A percentile compares a stretch with the other conserved stretches of the same genome.
phyloP scores from a whole-genome alignment of 2,329 filamentous ascomycete genomes.

The Penicillium fuscoglaucum region DNA sequence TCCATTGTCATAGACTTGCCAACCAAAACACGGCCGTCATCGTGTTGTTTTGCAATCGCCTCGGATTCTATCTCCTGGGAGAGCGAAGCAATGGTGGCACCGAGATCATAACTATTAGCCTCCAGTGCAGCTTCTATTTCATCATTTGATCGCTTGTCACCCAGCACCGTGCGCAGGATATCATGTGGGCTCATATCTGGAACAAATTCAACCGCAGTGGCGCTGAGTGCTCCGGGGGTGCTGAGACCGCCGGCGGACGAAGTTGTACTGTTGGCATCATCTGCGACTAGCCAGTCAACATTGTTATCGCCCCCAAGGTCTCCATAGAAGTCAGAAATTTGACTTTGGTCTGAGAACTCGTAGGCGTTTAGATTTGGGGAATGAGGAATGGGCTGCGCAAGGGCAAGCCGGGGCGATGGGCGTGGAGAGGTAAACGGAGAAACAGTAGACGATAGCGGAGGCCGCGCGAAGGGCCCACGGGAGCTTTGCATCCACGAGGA shows the following conservation, averaged over 20 bases:
- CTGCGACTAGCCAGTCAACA: slow-evolving; percentile 91
- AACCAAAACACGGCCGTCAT: slow-evolving; percentile 69
- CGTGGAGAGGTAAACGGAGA: slow-evolving; percentile 94
- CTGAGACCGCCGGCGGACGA: slow-evolving; percentile 77
- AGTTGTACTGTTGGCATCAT: slow-evolving; percentile 78
- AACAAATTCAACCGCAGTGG: slow-evolving; percentile 78
- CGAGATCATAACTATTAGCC: slow-evolving; percentile 87
- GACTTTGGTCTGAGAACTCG: slow-evolving; percentile 83
- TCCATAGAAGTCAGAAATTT: slow-evolving; percentile 81
- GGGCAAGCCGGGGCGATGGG: slow-evolving; percentile 85
- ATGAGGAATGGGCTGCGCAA: slow-evolving; percentile 91
- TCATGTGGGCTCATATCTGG: slow-evolving; percentile 97
- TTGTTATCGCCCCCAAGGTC: slow-evolving; percentile 85
- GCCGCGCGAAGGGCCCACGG: slow-evolving; percentile 72
- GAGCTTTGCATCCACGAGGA: slow-evolving; percentile 74
- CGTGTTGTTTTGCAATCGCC: slow-evolving; percentile 51
- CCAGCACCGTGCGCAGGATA: slow-evolving; percentile 91
- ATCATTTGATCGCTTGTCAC: slow-evolving; percentile 84
- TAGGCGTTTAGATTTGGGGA: slow-evolving; percentile 94
- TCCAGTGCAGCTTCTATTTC: slow-evolving; percentile 92
- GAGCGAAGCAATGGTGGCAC: slow-evolving; percentile 83
- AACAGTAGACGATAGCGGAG: slow-evolving; percentile 71
- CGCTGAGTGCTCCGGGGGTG: slow-evolving; percentile 66
- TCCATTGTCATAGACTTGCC: slow-evolving; percentile 85
- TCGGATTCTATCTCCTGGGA: slow-evolving; percentile 70